These are phyloP conservation scores for Ceratobasidium sp. DNA, from an alignment of 1,284 basidiomycete genomes.

Conservation along the genomic window DNA sequence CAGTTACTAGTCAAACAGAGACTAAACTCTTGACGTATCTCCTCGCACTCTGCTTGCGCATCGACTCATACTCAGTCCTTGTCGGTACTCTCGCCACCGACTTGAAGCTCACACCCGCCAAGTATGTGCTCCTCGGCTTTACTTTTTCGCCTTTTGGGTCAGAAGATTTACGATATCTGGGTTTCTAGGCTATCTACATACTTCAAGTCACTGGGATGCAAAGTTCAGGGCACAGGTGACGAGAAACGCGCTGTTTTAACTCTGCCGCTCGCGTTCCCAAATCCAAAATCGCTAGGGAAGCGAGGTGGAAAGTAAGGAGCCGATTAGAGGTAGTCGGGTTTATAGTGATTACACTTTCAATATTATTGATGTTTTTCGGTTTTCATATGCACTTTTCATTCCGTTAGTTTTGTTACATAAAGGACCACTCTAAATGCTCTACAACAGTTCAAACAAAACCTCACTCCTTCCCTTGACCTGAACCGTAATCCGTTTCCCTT, in stretches of 20 bases:
- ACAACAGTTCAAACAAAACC: slow-evolving; percentile 4
- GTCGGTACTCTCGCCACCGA: slow-evolving; percentile 18
- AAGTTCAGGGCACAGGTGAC: slow-evolving; percentile 38
- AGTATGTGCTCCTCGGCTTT: slow-evolving; percentile 6
- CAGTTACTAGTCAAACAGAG: slow-evolving; percentile 71
- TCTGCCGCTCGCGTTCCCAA: slow-evolving; percentile 32
- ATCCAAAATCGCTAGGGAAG: slow-evolving; percentile 5
- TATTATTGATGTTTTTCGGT: not conserved
- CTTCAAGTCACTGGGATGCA: slow-evolving; percentile 37
- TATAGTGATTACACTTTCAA: too few relatives aligned
- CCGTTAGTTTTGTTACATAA: not conserved
- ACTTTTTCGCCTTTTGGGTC: not conserved
- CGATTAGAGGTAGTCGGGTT: not conserved
- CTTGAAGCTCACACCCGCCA: slow-evolving; percentile 20
- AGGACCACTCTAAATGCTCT: not conserved
- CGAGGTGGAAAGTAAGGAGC: slow-evolving; percentile 24
- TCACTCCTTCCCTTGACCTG: slow-evolving; percentile 22
- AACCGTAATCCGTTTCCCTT: slow-evolving; percentile 26
- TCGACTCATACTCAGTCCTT: slow-evolving; percentile 59
- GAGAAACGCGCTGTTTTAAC: slow-evolving; percentile 25
- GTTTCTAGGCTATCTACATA: slow-evolving; percentile 18
- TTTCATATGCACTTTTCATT: not conserved
- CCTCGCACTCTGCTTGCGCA: slow-evolving; percentile 76
- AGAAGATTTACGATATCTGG: not conserved
- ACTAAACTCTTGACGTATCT: slow-evolving; percentile 77